Percentiles rank a stretch among this genome's conserved stretches.
These are phyloP conservation scores for Chlorella variabilis DNA, from an alignment of 163 green algal genomes.

Conservation along the genomic window DNA sequence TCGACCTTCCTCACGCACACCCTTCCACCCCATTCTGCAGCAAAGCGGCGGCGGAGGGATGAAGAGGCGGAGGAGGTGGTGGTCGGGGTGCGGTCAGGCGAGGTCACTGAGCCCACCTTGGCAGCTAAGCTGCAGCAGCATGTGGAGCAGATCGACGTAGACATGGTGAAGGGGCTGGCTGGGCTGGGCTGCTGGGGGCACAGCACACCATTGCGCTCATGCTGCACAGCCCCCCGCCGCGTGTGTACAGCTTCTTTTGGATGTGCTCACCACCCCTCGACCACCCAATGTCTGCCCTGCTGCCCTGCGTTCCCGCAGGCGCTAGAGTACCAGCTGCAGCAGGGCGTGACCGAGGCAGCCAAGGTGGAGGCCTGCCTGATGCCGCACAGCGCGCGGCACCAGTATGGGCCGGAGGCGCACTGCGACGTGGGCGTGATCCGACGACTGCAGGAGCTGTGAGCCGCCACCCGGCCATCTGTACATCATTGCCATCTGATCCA, in stretches of 20 bases:
- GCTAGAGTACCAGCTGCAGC: slow-evolving; percentile 90
- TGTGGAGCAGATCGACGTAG: slow-evolving; percentile 89
- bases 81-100: slow-evolving; percentile 33
- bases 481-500: too few relatives aligned
- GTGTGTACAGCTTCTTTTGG: not conserved
- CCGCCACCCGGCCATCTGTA: not conserved
- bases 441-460: slow-evolving; percentile 17
- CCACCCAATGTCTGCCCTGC: too few relatives aligned
- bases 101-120: slow-evolving; percentile 65
- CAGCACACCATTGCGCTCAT: not conserved
- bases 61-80: slow-evolving; percentile 47
- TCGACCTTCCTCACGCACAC: too few relatives aligned
- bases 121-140: slow-evolving; percentile 74
- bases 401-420: slow-evolving; percentile 57
- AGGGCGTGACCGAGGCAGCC: slow-evolving; percentile 71
- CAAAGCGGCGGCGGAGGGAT: slow-evolving; percentile 68
- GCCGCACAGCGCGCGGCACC: slow-evolving; percentile 47
- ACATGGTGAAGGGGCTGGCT: slow-evolving; percentile 71
- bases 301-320: slow-evolving; percentile 64
- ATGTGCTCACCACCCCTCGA: not conserved
- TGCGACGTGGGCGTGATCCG: slow-evolving; percentile 55
- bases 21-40: slow-evolving; percentile 28
- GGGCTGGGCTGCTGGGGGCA: not conserved
- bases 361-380: slow-evolving; percentile 67
- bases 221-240: not conserved